phyloP scores from a whole-genome alignment of 495 filamentous ascomycete genomes.

The Clavariopsis aquatica region DNA sequence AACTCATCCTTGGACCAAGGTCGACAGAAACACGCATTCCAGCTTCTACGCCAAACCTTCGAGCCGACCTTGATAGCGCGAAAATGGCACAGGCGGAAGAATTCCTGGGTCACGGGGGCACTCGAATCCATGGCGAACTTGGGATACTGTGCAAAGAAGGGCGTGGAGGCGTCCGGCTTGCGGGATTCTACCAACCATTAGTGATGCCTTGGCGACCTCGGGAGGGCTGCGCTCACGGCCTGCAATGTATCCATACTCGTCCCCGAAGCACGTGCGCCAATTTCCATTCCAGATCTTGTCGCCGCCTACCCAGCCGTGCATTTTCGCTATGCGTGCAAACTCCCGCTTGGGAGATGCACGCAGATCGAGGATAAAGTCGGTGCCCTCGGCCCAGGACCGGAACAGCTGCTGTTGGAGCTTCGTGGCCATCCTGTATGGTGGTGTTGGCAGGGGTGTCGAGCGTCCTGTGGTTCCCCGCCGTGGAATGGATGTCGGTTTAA shows the following conservation, averaged over 20 bases:
- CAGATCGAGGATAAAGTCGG: not conserved
- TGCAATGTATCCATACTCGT: not conserved
- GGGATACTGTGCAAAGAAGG: not conserved
- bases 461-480: not conserved
- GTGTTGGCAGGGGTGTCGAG: not conserved
- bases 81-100: not conserved
- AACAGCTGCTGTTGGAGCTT: not conserved
- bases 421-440: not conserved
- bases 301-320: not conserved
- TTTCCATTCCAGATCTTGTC: not conserved
- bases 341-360: not conserved
- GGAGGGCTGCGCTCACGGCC: not conserved
- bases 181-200: too few relatives aligned
- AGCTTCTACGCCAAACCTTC: not conserved
- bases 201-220: too few relatives aligned
- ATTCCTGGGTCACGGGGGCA: not conserved
- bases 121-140: not conserved
- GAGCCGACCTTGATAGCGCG: not conserved
- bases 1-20: not conserved
- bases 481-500: not conserved
- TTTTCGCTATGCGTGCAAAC: not conserved
- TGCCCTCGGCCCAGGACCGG: not conserved
- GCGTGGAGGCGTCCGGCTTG: too few relatives aligned
- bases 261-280: not conserved
- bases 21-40: not conserved